Evolutionary conservation across 192 early-diverging fungal genomes (phyloP).

Genomic region (Chytriomyces confervae): DNA sequence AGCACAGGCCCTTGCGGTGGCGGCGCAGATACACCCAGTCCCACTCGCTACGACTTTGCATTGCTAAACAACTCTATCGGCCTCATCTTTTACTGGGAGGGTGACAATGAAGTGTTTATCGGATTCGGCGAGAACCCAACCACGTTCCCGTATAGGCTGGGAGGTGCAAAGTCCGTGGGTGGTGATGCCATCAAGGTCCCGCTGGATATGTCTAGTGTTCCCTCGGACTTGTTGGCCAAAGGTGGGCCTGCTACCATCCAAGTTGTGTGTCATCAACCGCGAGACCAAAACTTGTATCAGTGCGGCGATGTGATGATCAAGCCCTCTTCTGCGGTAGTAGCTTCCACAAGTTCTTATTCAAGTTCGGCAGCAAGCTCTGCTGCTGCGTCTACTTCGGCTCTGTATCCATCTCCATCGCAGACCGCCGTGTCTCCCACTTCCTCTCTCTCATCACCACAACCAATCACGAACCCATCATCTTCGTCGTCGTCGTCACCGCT

Average conservation of each 20-base stretch:
- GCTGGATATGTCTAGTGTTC: constrained; percentile 28
- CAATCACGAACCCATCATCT: too few relatives aligned
- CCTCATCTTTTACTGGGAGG: constrained; percentile 19
- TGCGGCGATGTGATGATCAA: constrained; percentile 19
- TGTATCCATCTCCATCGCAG: too few relatives aligned
- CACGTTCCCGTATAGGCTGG: constrained; percentile 36
- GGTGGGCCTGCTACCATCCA: constrained; percentile 23
- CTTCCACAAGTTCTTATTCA: constrained; percentile 16
- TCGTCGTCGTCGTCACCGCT: too few relatives aligned
- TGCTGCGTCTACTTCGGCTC: too few relatives aligned
- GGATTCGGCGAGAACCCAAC: constrained; percentile 35
- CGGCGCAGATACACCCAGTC: background rate
- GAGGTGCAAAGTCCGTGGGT: constrained; percentile 8
- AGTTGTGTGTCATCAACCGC: constrained; percentile 36
- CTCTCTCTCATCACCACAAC: too few relatives aligned
- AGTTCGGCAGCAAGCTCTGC: background rate
- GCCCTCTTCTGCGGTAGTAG: background rate
- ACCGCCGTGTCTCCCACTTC: too few relatives aligned
- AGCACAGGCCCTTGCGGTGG: constrained; percentile 18
- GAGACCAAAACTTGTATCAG: constrained; percentile 34
- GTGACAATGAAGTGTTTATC: constrained; percentile 29
- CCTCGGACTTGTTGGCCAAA: constrained; percentile 2
- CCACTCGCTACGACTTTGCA: too few relatives aligned
- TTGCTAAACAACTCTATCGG: too few relatives aligned
- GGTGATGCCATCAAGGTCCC: constrained; percentile 20